Evolutionary conservation across 306 rosid genomes (phyloP).

Genomic region (Quercus cerris): DNA sequence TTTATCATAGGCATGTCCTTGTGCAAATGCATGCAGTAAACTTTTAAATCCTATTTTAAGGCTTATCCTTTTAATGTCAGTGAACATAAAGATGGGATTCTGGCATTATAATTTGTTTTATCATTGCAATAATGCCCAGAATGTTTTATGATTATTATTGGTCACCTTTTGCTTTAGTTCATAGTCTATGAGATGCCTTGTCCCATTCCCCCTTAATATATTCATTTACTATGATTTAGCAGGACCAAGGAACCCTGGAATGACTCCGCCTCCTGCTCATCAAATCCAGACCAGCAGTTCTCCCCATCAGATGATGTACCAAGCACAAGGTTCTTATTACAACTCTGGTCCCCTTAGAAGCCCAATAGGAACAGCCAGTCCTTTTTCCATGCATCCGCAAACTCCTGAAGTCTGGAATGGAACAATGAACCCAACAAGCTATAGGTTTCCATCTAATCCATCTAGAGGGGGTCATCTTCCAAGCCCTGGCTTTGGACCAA

Average conservation of each 20-base stretch:
- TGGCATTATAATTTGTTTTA: background rate
- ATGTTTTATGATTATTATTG: background rate
- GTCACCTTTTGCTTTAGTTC: background rate
- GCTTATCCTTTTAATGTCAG: too few species aligned
- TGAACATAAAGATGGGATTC: background rate
- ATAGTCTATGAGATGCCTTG: background rate
- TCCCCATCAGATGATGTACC: constrained; percentile 29
- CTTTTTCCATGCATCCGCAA: constrained; percentile 22
- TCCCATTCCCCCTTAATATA: background rate
- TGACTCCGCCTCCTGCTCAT: constrained; percentile 40
- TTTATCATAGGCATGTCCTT: background rate
- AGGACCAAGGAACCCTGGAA: constrained; percentile 47
- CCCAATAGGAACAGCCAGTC: constrained; percentile 24
- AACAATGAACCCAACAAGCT: constrained; percentile 36
- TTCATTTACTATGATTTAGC: constrained; percentile 24
- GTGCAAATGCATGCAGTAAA: background rate
- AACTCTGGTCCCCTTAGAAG: constrained; percentile 30
- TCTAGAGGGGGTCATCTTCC: constrained; percentile 27
- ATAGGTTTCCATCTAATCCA: constrained; percentile 34
- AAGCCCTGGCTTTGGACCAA: constrained; percentile 44
- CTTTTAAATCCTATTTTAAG: too few species aligned
- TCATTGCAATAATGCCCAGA: background rate
- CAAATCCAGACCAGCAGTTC: constrained; percentile 32
- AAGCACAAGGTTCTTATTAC: constrained; percentile 29
- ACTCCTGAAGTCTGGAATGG: constrained; percentile 41